Conservation (phyloP, 78 protist genomes). For the Salpingoeca rosetta region DNA sequence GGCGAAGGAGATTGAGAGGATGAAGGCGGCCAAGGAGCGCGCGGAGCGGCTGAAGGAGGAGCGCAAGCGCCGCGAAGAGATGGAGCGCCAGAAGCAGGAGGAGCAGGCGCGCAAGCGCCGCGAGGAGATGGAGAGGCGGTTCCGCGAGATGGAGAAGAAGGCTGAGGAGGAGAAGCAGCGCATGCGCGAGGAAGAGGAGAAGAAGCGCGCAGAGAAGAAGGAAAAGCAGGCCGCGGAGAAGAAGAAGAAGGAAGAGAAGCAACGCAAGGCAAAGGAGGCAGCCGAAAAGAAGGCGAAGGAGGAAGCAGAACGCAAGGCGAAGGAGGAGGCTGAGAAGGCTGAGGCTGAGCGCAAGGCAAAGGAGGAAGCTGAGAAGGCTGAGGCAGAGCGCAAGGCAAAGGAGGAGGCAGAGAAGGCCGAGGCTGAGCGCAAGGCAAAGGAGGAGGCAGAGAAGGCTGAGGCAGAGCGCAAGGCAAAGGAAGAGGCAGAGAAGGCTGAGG, state of each 20-base stretch:
- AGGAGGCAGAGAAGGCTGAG: not conserved
- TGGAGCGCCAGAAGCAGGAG: not conserved
- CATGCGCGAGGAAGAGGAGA: no score
- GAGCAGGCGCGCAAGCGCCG: not conserved
- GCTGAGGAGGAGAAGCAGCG: not conserved
- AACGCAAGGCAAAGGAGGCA: not conserved
- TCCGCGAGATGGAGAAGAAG: not conserved
- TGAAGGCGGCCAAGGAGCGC: not conserved
- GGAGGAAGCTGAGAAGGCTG: not conserved
- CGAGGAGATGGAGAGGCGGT: not conserved
- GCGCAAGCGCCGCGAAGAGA: not conserved
- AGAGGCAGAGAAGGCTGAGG: not conserved
- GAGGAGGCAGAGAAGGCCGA: not conserved
- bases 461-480: not conserved
- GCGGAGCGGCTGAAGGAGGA: not conserved
- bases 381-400: not conserved
- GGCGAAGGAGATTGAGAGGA: not conserved
- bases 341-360: not conserved
- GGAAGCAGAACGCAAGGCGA: not conserved
- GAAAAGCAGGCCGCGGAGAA: no score
- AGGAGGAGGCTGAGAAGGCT: not conserved
- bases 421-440: not conserved
- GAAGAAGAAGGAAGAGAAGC: not conserved
- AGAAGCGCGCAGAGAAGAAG: not conserved
- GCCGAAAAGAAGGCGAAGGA: not conserved